Evolutionary conservation across 208 protist species (phyloP).

Genomic region (Acanthamoeba culbertsoni): DNA sequence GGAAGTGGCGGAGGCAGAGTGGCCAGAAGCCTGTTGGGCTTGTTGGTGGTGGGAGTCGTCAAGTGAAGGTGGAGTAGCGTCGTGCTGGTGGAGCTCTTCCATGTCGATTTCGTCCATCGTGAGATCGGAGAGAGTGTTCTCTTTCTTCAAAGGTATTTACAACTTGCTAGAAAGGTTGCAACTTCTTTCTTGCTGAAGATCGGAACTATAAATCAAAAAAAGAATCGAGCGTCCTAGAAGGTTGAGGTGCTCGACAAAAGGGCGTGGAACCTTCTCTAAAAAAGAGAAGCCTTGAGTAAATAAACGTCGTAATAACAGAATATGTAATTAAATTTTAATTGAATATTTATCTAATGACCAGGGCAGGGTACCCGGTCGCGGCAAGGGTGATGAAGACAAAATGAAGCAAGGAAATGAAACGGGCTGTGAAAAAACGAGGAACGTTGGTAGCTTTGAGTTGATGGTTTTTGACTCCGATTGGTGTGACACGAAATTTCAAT

Average conservation of each 20-base stretch:
- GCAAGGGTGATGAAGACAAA: not conserved
- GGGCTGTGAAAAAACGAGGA: not conserved
- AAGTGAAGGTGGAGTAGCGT: not conserved
- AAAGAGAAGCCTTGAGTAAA: not conserved
- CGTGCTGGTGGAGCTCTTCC: not conserved
- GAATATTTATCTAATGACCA: not conserved
- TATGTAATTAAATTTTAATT: not conserved
- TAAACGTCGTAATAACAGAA: not conserved
- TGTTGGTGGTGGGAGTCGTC: no score
- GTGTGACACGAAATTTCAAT: not conserved
- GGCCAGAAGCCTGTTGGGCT: no score
- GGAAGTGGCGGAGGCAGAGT: no score
- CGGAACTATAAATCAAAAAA: no score
- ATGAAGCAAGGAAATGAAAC: not conserved
- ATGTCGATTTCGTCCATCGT: constrained; percentile 27
- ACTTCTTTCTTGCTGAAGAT: no score
- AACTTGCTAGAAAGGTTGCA: no score
- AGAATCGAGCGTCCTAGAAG: not conserved
- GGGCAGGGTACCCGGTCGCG: not conserved
- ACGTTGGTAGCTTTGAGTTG: no score
- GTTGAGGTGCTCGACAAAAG: no score
- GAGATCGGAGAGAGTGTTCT: not conserved
- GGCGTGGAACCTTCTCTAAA: not conserved
- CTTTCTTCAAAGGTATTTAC: no score
- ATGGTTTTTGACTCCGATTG: not conserved